Percentiles rank a stretch among this genome's conserved stretches.
These are phyloP conservation scores for Drechslerella coelobrocha DNA, from an alignment of 2,329 filamentous ascomycete genomes.

Conservation along the genomic window DNA sequence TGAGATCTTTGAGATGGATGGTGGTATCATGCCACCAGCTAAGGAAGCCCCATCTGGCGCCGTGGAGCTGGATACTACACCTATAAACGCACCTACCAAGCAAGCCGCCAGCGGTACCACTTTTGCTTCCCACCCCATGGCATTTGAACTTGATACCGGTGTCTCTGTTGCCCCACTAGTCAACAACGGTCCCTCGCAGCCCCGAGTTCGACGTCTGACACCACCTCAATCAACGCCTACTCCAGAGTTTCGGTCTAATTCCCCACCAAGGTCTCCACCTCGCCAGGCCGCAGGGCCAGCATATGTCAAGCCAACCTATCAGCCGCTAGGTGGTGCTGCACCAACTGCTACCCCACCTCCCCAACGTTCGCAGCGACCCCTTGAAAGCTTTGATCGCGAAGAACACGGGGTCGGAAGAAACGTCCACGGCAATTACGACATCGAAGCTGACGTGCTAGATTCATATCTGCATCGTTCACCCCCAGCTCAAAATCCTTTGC, in stretches of 20 bases:
- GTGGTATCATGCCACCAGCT: conserved; percentile 17
- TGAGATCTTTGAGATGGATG: conserved; percentile 48
- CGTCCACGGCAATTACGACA: conserved; percentile 43
- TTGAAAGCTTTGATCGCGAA: conserved; percentile 27
- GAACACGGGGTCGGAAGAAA: conserved; percentile 48
- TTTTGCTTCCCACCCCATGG: conserved; percentile 39
- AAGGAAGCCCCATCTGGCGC: conserved; percentile 10
- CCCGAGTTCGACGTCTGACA: conserved; percentile 27
- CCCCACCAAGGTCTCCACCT: conserved; percentile 14
- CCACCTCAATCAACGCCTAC: conserved; percentile 28
- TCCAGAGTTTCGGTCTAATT: conserved; percentile 14
- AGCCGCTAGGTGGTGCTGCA: conserved; percentile 4
- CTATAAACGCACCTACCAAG: conserved; percentile 11
- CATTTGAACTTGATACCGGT: conserved; percentile 47
- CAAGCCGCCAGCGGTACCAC: not conserved
- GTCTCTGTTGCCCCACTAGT: conserved; percentile 6
- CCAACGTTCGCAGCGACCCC: conserved; percentile 6
- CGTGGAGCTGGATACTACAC: conserved; percentile 25
- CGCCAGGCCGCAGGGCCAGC: conserved; percentile 8
- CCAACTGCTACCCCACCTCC: conserved; percentile 33
- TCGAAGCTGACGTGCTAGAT: conserved; percentile 47
- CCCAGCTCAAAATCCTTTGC: conserved; percentile 23
- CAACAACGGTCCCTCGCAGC: conserved; percentile 16
- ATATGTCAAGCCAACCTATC: conserved; percentile 34
- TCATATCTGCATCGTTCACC: conserved; percentile 35